Conservation (phyloP, 495 filamentous ascomycete species). For the Polyplosphaeria fusca region DNA sequence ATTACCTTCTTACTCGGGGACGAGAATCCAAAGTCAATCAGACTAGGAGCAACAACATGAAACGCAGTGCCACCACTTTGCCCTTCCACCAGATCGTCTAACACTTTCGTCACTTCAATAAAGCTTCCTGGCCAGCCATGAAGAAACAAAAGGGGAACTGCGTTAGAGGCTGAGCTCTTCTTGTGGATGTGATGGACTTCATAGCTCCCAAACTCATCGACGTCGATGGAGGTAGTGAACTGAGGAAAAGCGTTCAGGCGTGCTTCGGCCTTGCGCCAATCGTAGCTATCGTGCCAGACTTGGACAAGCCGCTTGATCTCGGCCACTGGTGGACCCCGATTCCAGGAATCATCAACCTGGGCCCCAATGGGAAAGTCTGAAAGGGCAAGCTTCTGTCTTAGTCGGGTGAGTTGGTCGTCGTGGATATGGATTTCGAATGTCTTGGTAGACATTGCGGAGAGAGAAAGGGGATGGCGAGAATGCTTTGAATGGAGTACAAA, state of each 20-base stretch:
- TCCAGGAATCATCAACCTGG: slow-evolving; percentile 37
- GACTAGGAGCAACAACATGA: slow-evolving; percentile 65
- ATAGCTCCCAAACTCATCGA: slow-evolving; percentile 36
- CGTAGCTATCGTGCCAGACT: slow-evolving; percentile 48
- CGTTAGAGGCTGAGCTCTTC: slow-evolving; percentile 17
- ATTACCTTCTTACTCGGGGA: slow-evolving; percentile 43
- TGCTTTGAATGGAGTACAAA: too few species aligned
- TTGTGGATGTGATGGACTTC: slow-evolving; percentile 41
- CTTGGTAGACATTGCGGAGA: neutral
- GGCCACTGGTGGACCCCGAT: slow-evolving; percentile 46
- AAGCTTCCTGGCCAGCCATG: slow-evolving; percentile 62
- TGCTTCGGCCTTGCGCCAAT: slow-evolving; percentile 36
- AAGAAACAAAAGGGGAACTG: slow-evolving; percentile 38
- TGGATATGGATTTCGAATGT: neutral
- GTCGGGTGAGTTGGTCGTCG: neutral
- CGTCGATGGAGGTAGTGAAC: slow-evolving; percentile 31
- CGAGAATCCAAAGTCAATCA: slow-evolving; percentile 71
- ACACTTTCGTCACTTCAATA: slow-evolving; percentile 60
- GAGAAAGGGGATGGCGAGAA: too few species aligned
- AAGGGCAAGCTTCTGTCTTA: slow-evolving; percentile 11
- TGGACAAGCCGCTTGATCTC: slow-evolving; percentile 50
- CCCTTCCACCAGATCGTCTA: slow-evolving; percentile 49
- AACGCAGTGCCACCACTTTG: slow-evolving; percentile 53
- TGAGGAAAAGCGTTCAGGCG: slow-evolving; percentile 39
- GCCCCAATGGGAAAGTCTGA: slow-evolving; percentile 28